Conservation (phyloP, 495 filamentous ascomycete species). For the Aspergillus cavernicola region DNA sequence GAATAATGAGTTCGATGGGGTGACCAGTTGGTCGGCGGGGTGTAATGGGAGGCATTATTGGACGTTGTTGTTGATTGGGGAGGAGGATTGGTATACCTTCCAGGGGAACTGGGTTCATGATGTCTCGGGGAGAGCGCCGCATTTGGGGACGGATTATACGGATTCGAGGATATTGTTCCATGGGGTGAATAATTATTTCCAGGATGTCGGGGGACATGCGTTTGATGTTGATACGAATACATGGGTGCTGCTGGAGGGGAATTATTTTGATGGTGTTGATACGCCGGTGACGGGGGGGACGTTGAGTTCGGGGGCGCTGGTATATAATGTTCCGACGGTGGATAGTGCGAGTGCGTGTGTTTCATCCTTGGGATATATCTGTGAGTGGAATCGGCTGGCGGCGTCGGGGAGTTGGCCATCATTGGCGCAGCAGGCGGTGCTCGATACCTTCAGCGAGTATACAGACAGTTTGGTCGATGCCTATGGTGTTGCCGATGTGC, state of each 20-base stretch:
- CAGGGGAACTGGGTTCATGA: conserved; percentile 33
- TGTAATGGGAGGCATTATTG: conserved; percentile 51
- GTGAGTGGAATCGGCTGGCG: conserved; percentile 15
- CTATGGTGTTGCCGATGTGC: background rate
- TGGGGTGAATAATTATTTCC: conserved; percentile 23
- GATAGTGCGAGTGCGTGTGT: conserved; percentile 5
- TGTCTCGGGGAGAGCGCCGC: conserved; percentile 37
- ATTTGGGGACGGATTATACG: conserved; percentile 35
- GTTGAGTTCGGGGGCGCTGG: conserved; percentile 1
- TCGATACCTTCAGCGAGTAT: background rate
- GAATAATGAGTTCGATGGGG: conserved; percentile 43
- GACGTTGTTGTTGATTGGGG: conserved; percentile 28
- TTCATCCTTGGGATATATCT: conserved; percentile 8
- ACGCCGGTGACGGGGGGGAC: conserved; percentile 13
- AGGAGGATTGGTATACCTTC: conserved; percentile 19
- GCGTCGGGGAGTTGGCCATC: conserved; percentile 11
- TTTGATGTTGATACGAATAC: conserved; percentile 19
- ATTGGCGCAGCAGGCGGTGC: conserved; percentile 5
- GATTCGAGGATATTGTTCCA: conserved; percentile 37
- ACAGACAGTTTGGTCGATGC: background rate
- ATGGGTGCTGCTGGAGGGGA: conserved; percentile 16
- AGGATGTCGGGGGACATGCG: conserved; percentile 18
- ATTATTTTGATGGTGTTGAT: conserved; percentile 15
- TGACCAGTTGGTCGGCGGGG: conserved; percentile 39
- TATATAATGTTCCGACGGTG: conserved; percentile 10